Percentiles rank a stretch among this genome's conserved stretches.
These are phyloP conservation scores for Pisolithus orientalis DNA, from an alignment of 768 basidiomycete genomes.

Conservation along the genomic window DNA sequence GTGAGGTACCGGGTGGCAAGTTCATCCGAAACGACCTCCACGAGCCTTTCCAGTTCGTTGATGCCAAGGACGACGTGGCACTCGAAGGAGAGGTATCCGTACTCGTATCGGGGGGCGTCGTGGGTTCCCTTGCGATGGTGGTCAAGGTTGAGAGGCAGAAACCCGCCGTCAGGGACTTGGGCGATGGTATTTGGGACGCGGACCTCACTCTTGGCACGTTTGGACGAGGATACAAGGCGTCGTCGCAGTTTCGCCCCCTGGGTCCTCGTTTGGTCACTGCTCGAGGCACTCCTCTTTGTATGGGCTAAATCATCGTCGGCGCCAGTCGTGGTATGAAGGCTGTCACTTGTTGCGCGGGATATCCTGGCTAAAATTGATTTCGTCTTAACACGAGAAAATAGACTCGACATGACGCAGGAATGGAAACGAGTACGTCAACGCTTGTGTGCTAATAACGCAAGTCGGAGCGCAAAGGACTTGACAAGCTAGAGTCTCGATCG, in stretches of 20 bases:
- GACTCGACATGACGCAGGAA: slow-evolving; percentile 48
- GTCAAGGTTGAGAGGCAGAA: slow-evolving; percentile 48
- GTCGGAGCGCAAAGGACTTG: too few relatives aligned
- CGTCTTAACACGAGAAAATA: slow-evolving; percentile 68
- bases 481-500: too few relatives aligned
- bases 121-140: slow-evolving; percentile 34
- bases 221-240: slow-evolving; percentile 27
- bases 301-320: slow-evolving; percentile 13
- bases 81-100: slow-evolving; percentile 70
- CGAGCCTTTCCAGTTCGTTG: slow-evolving; percentile 63
- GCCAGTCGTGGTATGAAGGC: slow-evolving; percentile 19
- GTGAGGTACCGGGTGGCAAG: slow-evolving; percentile 70
- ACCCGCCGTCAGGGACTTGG: slow-evolving; percentile 43
- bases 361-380: slow-evolving; percentile 40
- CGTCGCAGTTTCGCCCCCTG: slow-evolving; percentile 30
- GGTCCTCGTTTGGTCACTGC: slow-evolving; percentile 42
- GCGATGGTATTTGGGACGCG: slow-evolving; percentile 29
- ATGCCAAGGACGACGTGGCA: slow-evolving; percentile 71
- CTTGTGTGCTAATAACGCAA: too few relatives aligned
- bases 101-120: slow-evolving; percentile 41
- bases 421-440: too few relatives aligned
- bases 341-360: slow-evolving; percentile 40
- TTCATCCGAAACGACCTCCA: slow-evolving; percentile 62
- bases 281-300: slow-evolving; percentile 36
- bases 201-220: slow-evolving; percentile 22